Conservation (phyloP, 371 early-diverging fungal genomes). For the Scutellospora calospora region DNA sequence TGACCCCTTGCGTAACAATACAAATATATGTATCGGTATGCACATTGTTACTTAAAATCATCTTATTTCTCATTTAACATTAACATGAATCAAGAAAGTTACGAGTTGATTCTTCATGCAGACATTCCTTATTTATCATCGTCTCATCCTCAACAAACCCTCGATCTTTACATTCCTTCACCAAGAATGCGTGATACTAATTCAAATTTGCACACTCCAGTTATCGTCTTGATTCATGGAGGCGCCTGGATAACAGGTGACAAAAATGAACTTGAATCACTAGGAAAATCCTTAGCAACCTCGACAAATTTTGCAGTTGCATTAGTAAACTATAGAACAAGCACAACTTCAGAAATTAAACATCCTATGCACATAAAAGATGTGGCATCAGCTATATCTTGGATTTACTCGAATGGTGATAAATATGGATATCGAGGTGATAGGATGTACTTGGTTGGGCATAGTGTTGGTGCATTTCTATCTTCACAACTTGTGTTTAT, state of each 20-base stretch:
- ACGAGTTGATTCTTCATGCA: no score
- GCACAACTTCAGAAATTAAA: conserved; percentile 45
- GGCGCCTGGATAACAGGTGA: conserved; percentile 88
- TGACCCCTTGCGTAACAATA: no score
- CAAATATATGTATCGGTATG: no score
- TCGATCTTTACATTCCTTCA: conserved; percentile 31
- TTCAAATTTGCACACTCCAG: conserved; percentile 46
- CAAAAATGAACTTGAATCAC: conserved; percentile 63
- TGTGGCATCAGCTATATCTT: conserved; percentile 59
- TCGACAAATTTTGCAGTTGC: conserved; percentile 66
- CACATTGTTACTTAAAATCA: no score
- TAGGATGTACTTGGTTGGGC: conserved; percentile 73
- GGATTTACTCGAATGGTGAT: conserved; percentile 49
- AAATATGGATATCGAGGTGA: conserved; percentile 54
- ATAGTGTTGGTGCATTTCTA: conserved; percentile 88
- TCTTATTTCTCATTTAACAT: no score
- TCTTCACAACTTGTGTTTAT: conserved; percentile 66
- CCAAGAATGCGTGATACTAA: neutral
- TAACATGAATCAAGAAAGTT: no score
- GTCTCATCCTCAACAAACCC: conserved; percentile 25
- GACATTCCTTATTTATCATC: neutral
- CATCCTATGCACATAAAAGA: conserved; percentile 73
- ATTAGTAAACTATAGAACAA: conserved; percentile 74
- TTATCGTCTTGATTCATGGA: conserved; percentile 80
- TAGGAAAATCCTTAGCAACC: conserved; percentile 57